A percentile compares a stretch with the other conserved stretches of the same genome.
Conservation (phyloP, 352 stramenopile species). For the Pythium periplocum region DNA sequence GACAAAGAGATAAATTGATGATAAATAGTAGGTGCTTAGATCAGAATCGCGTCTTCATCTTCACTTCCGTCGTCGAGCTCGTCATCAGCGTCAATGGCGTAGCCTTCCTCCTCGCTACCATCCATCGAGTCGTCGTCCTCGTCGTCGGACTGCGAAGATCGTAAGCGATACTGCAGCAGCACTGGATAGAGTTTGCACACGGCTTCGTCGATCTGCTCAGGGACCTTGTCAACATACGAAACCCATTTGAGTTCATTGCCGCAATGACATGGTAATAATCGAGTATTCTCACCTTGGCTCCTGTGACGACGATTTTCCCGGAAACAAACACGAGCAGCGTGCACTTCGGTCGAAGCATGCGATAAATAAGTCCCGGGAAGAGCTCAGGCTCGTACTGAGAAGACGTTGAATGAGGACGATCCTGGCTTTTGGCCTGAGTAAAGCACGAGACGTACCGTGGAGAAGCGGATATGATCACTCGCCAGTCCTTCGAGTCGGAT, state of each 20-base stretch:
- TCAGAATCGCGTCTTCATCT: background rate
- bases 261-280: no score
- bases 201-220: constrained; percentile 20
- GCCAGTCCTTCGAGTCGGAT: constrained; percentile 70
- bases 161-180: constrained; percentile 21
- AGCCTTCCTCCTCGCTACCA: background rate
- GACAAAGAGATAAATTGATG: background rate
- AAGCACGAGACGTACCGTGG: constrained; percentile 35
- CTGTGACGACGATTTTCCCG: constrained; percentile 97
- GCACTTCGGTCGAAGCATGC: constrained; percentile 89
- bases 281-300: constrained; percentile 58
- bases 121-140: constrained; percentile 11
- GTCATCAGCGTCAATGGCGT: constrained; percentile 4
- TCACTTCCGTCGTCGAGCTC: constrained; percentile 3
- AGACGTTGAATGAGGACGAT: background rate
- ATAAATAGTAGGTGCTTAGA: background rate
- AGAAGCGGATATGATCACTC: constrained; percentile 52
- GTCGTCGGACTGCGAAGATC: constrained; percentile 4
- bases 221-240: constrained; percentile 1
- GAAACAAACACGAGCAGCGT: constrained; percentile 98
- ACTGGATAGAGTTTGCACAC: constrained; percentile 29
- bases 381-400: constrained; percentile 94
- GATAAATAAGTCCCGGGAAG: constrained; percentile 97
- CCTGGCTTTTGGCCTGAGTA: background rate
- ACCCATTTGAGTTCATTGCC: background rate